A percentile compares a stretch with the other conserved stretches of the same genome.
phyloP scores from a whole-genome alignment of 1,284 basidiomycete genomes.

The Cutaneotrichosporon cutaneum region DNA sequence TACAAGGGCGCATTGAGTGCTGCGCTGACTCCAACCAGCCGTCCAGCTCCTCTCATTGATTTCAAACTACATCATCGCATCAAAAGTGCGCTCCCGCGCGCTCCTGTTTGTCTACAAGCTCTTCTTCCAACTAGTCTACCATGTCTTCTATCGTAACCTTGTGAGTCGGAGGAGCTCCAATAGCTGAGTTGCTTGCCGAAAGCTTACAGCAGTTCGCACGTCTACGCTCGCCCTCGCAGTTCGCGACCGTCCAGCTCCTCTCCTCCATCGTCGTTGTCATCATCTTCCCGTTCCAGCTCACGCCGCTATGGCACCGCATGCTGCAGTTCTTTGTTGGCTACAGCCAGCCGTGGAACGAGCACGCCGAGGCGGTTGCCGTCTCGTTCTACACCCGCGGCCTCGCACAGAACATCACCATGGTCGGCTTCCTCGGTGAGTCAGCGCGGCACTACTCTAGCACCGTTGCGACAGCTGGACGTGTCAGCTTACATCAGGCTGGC shows the following conservation, averaged over 20 bases:
- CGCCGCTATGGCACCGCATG: constrained; percentile 51
- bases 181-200: too few relatives aligned
- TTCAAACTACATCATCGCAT: constrained; percentile 57
- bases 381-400: constrained; percentile 58
- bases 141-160: constrained; percentile 53
- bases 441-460: background rate
- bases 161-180: constrained; percentile 27
- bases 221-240: constrained; percentile 52
- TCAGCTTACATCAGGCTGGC: constrained; percentile 42
- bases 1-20: background rate
- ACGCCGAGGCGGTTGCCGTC: constrained; percentile 55
- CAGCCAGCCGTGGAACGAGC: constrained; percentile 56
- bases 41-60: constrained; percentile 56
- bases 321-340: constrained; percentile 55
- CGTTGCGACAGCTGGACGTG: too few relatives aligned
- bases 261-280: constrained; percentile 58
- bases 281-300: constrained; percentile 60
- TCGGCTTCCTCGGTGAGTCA: constrained; percentile 53
- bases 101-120: constrained; percentile 59
- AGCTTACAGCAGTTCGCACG: constrained; percentile 42
- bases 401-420: constrained; percentile 60
- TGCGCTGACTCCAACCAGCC: constrained; percentile 25
- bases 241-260: constrained; percentile 58
- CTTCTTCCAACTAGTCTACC: constrained; percentile 55
- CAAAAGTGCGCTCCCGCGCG: constrained; percentile 57